Conservation (phyloP, 371 early-diverging fungal genomes). For the Chytridium lagenaria region DNA sequence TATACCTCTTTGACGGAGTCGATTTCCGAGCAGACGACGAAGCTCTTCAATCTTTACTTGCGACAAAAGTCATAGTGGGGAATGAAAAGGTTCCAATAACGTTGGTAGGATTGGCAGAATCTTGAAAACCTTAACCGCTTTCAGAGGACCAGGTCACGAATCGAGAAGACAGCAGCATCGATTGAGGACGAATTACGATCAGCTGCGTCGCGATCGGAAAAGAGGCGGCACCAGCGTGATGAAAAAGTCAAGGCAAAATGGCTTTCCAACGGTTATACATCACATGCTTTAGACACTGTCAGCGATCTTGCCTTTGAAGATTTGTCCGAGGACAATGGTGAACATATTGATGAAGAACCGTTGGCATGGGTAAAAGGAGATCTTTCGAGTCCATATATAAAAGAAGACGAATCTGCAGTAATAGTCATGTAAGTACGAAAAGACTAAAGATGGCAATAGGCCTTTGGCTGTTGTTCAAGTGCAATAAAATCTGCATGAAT, state of each 20-base stretch:
- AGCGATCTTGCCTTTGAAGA: not conserved
- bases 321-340: constrained; percentile 20
- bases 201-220: constrained; percentile 4
- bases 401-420: constrained; percentile 23
- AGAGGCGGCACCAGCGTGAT: constrained; percentile 2
- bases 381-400: constrained; percentile 26
- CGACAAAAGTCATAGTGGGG: no score
- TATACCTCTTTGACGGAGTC: constrained; percentile 40
- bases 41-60: constrained; percentile 32
- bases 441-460: no score
- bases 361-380: constrained; percentile 22
- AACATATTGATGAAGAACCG: not conserved
- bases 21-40: constrained; percentile 40
- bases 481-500: no score
- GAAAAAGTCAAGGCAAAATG: constrained; percentile 22
- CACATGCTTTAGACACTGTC: constrained; percentile 15
- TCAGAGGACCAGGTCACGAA: no score
- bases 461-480: no score
- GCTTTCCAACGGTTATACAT: constrained; percentile 28
- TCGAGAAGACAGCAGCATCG: no score
- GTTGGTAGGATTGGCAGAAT: no score
- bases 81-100: no score
- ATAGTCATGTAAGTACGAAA: constrained; percentile 31
- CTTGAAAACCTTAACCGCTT: no score
- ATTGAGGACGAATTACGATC: no score